A percentile compares a stretch with the other conserved stretches of the same genome.
phyloP scores from a whole-genome alignment of 441 rosid genomes.

The Erodium moschatum region DNA sequence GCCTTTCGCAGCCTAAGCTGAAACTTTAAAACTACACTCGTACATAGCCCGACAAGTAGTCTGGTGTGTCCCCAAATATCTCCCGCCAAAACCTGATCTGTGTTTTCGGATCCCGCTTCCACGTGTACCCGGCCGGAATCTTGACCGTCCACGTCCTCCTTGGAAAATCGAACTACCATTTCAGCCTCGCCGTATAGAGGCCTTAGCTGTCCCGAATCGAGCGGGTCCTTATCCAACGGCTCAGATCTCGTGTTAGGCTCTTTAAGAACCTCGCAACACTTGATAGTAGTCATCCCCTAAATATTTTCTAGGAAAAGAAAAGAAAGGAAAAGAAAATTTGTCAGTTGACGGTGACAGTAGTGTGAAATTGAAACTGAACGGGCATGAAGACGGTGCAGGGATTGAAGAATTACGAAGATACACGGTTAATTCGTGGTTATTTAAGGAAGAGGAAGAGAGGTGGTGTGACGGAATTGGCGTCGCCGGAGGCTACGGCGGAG shows the following conservation, averaged over 20 bases:
- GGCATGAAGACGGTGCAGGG: background rate
- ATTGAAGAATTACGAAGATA: background rate
- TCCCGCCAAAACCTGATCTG: background rate
- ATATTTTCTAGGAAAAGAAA: background rate
- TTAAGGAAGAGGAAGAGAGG: constrained; percentile 10
- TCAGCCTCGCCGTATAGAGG: background rate
- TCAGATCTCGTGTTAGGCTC: background rate
- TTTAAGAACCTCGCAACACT: background rate
- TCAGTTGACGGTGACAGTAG: background rate
- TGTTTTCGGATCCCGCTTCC: background rate
- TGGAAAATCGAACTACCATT: background rate
- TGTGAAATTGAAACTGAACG: background rate
- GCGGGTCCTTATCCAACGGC: background rate
- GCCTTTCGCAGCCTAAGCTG: background rate
- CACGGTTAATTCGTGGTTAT: background rate
- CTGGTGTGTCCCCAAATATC: background rate
- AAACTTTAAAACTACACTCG: no score
- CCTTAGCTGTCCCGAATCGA: background rate
- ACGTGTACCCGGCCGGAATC: background rate
- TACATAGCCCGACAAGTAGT: no score
- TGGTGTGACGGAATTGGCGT: background rate
- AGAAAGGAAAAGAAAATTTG: background rate
- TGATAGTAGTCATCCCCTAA: background rate
- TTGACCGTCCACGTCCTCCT: constrained; percentile 1
- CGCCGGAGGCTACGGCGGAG: background rate